Evolutionary conservation across 768 basidiomycete genomes (phyloP).

Genomic region (Agrocybe chaxingu): DNA sequence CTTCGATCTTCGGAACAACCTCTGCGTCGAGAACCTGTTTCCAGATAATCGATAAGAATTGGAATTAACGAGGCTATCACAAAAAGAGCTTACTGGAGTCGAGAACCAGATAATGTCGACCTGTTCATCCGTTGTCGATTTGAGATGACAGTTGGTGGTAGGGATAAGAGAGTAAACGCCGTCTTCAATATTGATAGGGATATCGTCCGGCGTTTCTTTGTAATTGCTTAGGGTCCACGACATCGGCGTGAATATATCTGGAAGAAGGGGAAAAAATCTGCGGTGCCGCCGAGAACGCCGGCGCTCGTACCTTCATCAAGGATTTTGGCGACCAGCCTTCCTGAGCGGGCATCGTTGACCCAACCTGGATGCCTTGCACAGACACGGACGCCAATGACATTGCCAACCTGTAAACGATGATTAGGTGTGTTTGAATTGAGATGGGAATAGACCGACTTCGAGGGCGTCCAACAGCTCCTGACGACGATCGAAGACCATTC

Average conservation of each 20-base stretch:
- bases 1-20: conserved; percentile 18
- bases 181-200: conserved; percentile 14
- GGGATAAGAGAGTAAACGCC: conserved; percentile 19
- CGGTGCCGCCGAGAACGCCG: background rate
- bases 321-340: conserved; percentile 13
- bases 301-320: conserved; percentile 15
- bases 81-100: conserved; percentile 16
- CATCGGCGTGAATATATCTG: conserved; percentile 18
- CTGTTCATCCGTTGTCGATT: conserved; percentile 10
- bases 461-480: conserved; percentile 16
- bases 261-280: background rate
- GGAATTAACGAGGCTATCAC: background rate
- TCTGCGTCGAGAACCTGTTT: conserved; percentile 20
- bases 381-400: conserved; percentile 19
- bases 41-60: background rate
- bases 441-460: conserved; percentile 12
- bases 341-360: conserved; percentile 17
- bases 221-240: conserved; percentile 13
- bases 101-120: conserved; percentile 21
- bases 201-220: conserved; percentile 11
- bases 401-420: conserved; percentile 11
- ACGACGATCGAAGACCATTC: conserved; percentile 18
- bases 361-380: conserved; percentile 16
- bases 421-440: background rate
- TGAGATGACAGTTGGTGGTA: conserved; percentile 11